Conservation (phyloP, 495 filamentous ascomycete genomes). For the Chaetomium fimeti region DNA sequence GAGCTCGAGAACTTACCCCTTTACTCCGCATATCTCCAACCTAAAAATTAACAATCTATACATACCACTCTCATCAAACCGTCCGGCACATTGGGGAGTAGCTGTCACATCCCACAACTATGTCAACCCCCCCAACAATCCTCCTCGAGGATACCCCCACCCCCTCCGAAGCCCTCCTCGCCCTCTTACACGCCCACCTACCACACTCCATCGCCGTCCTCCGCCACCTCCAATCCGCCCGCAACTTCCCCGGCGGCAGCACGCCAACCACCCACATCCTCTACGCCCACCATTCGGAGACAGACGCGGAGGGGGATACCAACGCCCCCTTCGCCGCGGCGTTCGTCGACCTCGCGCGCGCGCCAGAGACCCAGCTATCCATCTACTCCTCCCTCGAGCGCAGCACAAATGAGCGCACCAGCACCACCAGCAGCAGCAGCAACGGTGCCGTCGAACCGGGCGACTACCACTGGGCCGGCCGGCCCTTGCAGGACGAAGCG, state of each 20-base stretch:
- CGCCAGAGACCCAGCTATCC: conserved; percentile 61
- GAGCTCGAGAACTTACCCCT: background rate
- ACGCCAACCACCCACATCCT: conserved; percentile 40
- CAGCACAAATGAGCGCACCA: background rate
- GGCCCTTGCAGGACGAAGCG: background rate
- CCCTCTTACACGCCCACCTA: conserved; percentile 49
- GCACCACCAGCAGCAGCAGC: too few species aligned
- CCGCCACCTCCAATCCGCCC: conserved; percentile 58
- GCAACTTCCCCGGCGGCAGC: conserved; percentile 27
- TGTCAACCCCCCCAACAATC: background rate
- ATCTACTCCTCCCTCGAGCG: conserved; percentile 58
- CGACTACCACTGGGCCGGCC: too few species aligned
- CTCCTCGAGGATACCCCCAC: conserved; percentile 13
- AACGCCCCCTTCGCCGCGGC: conserved; percentile 49
- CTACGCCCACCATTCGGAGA: conserved; percentile 34
- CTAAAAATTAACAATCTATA: too few species aligned
- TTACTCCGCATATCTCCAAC: background rate
- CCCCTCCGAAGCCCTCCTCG: conserved; percentile 44
- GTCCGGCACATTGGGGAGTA: too few species aligned
- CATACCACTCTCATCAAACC: too few species aligned
- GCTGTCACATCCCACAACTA: too few species aligned
- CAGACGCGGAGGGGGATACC: conserved; percentile 14
- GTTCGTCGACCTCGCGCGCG: conserved; percentile 56
- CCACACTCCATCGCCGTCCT: conserved; percentile 57
- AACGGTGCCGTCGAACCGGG: too few species aligned